These are phyloP conservation scores for Aquilaria sinensis DNA, from an alignment of 345 rosid genomes.

Conservation along the genomic window DNA sequence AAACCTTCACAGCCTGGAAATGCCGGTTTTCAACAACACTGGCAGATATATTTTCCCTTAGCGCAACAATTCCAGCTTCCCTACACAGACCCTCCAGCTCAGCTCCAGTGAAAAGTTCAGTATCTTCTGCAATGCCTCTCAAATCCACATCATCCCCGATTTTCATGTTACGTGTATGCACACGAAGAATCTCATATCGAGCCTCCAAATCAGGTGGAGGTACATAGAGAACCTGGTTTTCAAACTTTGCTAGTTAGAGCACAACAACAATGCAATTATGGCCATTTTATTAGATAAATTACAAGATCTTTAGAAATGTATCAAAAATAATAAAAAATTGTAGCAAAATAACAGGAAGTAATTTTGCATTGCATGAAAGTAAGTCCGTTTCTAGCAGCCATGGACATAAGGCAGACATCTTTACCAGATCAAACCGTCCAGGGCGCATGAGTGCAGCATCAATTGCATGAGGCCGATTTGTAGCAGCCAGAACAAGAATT, in stretches of 20 bases:
- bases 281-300: background rate
- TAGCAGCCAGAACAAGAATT: slow-evolving; percentile 85
- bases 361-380: too few relatives aligned
- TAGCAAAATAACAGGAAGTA: background rate
- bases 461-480: slow-evolving; percentile 84
- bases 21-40: slow-evolving; percentile 50
- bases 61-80: slow-evolving; percentile 80
- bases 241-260: slow-evolving; percentile 3
- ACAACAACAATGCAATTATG: background rate
- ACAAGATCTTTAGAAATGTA: background rate
- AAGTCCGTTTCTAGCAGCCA: too few relatives aligned
- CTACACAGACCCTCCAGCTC: slow-evolving; percentile 80
- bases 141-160: slow-evolving; percentile 63
- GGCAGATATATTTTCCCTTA: slow-evolving; percentile 75
- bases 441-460: slow-evolving; percentile 98
- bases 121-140: slow-evolving; percentile 59
- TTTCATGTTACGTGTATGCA: slow-evolving; percentile 79
- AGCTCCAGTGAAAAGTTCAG: slow-evolving; percentile 84
- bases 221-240: slow-evolving; percentile 62
- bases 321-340: background rate
- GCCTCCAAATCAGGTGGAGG: slow-evolving; percentile 81
- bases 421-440: slow-evolving; percentile 89
- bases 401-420: slow-evolving; percentile 8
- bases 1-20: slow-evolving; percentile 53
- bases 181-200: slow-evolving; percentile 63